phyloP scores from a whole-genome alignment of 129 eudicot genomes.

The Smallanthus sonchifolius region DNA sequence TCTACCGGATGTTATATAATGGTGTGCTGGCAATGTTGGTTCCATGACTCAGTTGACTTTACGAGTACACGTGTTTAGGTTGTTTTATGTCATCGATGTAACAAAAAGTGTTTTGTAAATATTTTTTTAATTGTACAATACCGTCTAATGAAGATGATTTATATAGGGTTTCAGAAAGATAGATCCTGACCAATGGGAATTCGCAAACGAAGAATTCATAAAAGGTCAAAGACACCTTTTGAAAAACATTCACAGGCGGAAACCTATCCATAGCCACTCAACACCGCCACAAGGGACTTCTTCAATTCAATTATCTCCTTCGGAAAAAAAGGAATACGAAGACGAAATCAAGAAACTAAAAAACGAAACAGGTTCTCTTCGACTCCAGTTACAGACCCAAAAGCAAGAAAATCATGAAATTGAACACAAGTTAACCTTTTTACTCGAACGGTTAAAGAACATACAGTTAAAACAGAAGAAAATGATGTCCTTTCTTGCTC shows the following conservation, averaged over 20 bases:
- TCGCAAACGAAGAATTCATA: constrained; percentile 75
- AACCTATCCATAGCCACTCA: constrained; percentile 86
- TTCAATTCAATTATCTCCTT: constrained; percentile 36
- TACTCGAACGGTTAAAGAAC: constrained; percentile 40
- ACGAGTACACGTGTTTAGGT: not conserved
- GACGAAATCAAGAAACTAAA: constrained; percentile 53
- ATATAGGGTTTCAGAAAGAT: constrained; percentile 71
- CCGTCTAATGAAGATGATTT: not conserved
- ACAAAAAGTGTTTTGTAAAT: not conserved
- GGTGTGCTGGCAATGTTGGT: not conserved
- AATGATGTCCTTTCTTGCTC: constrained; percentile 44
- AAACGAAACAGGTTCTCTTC: constrained; percentile 52
- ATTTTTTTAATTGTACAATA: not conserved
- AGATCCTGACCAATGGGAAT: constrained; percentile 91
- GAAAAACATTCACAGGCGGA: constrained; percentile 76
- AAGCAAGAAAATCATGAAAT: constrained; percentile 49
- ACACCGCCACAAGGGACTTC: constrained; percentile 35
- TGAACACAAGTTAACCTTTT: constrained; percentile 32
- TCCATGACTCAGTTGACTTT: not conserved
- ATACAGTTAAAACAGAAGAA: constrained; percentile 53
- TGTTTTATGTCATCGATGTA: constrained; percentile 1
- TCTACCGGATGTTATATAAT: not conserved
- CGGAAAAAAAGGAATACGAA: constrained; percentile 58
- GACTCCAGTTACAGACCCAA: constrained; percentile 45
- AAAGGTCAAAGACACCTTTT: constrained; percentile 67